Evolutionary conservation across 192 early-diverging fungal species (phyloP).

Genomic region (Entrophospora sp.): DNA sequence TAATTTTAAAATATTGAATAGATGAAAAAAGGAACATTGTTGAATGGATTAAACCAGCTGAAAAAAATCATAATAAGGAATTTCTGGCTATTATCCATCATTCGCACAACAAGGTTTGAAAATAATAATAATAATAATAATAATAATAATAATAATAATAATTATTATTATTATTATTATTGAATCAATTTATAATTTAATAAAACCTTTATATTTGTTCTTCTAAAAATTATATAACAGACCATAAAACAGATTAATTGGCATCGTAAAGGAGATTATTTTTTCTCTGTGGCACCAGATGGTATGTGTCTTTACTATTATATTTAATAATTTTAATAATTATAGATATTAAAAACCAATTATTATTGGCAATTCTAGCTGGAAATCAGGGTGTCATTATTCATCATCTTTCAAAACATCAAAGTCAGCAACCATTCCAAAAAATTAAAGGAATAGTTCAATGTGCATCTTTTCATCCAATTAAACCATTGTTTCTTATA

Average conservation of each 20-base stretch:
- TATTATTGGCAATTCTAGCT: no score
- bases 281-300: conserved; percentile 77
- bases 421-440: conserved; percentile 87
- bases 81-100: conserved; percentile 41
- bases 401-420: conserved; percentile 84
- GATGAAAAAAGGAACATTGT: conserved; percentile 23
- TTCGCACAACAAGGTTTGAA: conserved; percentile 24
- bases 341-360: not conserved
- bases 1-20: conserved; percentile 7
- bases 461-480: conserved; percentile 84
- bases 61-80: conserved; percentile 38
- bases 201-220: not conserved
- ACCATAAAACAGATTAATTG: conserved; percentile 76
- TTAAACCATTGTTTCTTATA: conserved; percentile 85
- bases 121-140: no score
- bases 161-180: no score
- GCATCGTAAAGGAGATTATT: conserved; percentile 97
- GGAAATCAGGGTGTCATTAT: conserved; percentile 68
- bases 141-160: no score
- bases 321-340: not conserved
- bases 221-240: no score
- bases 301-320: conserved; percentile 31
- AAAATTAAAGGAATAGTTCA: conserved; percentile 85
- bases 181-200: no score
- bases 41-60: conserved; percentile 45